Percentiles rank a stretch among this genome's conserved stretches.
Conservation (phyloP, 75 land plant species). For the Larix kaempferi region DNA sequence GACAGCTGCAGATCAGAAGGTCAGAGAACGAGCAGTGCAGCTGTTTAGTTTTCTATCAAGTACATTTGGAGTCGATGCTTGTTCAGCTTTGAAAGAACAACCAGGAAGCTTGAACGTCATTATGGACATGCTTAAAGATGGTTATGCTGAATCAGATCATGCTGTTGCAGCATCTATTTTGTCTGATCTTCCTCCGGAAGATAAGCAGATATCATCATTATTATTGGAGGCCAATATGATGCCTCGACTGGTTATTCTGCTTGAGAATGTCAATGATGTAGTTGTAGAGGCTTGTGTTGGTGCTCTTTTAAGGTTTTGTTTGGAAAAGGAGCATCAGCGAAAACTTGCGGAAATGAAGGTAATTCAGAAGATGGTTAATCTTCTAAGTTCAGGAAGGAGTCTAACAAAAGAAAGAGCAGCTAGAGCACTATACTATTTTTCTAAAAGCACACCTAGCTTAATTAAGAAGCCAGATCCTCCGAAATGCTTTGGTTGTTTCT, state of each 20-base stretch:
- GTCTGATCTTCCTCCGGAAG: conserved; percentile 20
- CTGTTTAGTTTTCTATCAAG: conserved; percentile 24
- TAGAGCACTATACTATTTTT: conserved; percentile 31
- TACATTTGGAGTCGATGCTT: conserved; percentile 20
- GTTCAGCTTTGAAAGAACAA: conserved; percentile 14
- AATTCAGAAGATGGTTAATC: conserved; percentile 24
- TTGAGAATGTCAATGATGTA: conserved; percentile 10
- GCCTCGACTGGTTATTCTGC: conserved; percentile 12
- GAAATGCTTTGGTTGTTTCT: conserved; percentile 9
- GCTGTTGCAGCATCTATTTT: conserved; percentile 20
- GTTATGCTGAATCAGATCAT: conserved; percentile 18
- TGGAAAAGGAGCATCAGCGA: conserved; percentile 16
- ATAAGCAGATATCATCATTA: conserved; percentile 2
- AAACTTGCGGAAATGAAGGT: conserved; percentile 27
- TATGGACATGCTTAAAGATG: conserved; percentile 14
- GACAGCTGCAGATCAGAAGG: neutral
- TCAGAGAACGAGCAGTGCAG: conserved; percentile 20
- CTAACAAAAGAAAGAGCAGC: conserved; percentile 27
- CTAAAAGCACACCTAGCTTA: conserved; percentile 18
- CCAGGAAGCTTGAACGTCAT: conserved; percentile 19
- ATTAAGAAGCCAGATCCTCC: neutral
- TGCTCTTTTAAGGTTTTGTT: conserved; percentile 22
- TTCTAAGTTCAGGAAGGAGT: conserved; percentile 22
- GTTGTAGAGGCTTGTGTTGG: conserved; percentile 34
- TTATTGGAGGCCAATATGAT: conserved; percentile 11